Conservation (phyloP, 2,329 filamentous ascomycete species). For the Incumbomyces lentus region DNA sequence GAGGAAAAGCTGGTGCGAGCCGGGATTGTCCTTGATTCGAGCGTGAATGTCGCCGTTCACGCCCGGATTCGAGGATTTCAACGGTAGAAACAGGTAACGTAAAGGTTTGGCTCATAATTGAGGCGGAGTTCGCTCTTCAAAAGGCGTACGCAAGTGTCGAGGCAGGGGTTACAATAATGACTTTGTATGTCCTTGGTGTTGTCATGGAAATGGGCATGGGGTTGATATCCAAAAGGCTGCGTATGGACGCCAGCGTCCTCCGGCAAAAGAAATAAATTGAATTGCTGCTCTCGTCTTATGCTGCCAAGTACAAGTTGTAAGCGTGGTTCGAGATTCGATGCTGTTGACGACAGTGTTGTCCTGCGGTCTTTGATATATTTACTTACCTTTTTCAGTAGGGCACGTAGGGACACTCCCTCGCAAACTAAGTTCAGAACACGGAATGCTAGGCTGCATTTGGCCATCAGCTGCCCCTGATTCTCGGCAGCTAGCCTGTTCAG, state of each 20-base stretch:
- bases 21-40: conserved; percentile 18
- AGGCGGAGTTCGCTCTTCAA: not conserved
- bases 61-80: conserved; percentile 26
- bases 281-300: too few species aligned
- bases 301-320: too few species aligned
- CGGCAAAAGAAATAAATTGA: not conserved
- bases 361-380: too few species aligned
- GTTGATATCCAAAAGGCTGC: not conserved
- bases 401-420: too few species aligned
- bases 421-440: too few species aligned
- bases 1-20: conserved; percentile 15
- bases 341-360: too few species aligned
- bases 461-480: not conserved
- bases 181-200: not conserved
- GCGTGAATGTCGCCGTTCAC: conserved; percentile 29
- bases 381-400: too few species aligned
- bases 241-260: conserved; percentile 3
- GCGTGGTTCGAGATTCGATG: too few species aligned
- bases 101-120: conserved; percentile 20
- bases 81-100: conserved; percentile 22
- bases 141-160: not conserved
- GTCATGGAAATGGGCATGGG: not conserved
- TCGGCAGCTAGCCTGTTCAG: not conserved
- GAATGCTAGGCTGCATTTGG: too few species aligned
- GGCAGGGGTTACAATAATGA: not conserved